Evolutionary conservation across 176 grass and related monocot genomes (phyloP).

Genomic region (Tuctoria greenei): DNA sequence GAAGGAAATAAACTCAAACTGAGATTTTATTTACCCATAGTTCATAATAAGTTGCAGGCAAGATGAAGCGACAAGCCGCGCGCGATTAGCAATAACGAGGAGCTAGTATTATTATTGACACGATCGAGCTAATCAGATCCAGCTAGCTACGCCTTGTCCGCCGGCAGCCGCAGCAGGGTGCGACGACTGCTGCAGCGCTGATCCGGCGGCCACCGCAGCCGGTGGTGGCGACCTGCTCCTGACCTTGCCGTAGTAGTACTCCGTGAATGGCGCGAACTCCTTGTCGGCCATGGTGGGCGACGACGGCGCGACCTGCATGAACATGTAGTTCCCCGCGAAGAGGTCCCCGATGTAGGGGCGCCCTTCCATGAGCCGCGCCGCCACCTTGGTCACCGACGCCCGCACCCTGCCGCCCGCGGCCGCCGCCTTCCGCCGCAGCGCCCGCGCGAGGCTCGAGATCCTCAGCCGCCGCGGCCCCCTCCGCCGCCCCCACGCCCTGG

Average conservation of each 20-base stretch:
- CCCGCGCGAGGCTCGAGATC: conserved; percentile 49
- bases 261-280: background rate
- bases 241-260: conserved; percentile 29
- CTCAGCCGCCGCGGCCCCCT: conserved; percentile 37
- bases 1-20: background rate
- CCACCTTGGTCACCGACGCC: conserved; percentile 54
- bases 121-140: background rate
- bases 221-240: background rate
- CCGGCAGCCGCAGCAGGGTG: background rate
- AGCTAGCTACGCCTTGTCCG: conserved; percentile 29
- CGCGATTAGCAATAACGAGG: background rate
- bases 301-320: conserved; percentile 86
- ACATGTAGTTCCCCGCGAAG: conserved; percentile 95
- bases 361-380: conserved; percentile 64
- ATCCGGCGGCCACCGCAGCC: background rate
- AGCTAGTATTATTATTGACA: background rate
- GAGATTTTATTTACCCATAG: background rate
- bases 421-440: conserved; percentile 52
- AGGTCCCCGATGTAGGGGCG: conserved; percentile 66
- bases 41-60: too few species aligned
- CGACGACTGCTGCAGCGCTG: too few species aligned
- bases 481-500: conserved; percentile 14
- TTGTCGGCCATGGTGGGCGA: conserved; percentile 30
- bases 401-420: conserved; percentile 41
- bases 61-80: background rate